Conservation (phyloP, 2,329 filamentous ascomycete genomes). For the Nemania sp. region DNA sequence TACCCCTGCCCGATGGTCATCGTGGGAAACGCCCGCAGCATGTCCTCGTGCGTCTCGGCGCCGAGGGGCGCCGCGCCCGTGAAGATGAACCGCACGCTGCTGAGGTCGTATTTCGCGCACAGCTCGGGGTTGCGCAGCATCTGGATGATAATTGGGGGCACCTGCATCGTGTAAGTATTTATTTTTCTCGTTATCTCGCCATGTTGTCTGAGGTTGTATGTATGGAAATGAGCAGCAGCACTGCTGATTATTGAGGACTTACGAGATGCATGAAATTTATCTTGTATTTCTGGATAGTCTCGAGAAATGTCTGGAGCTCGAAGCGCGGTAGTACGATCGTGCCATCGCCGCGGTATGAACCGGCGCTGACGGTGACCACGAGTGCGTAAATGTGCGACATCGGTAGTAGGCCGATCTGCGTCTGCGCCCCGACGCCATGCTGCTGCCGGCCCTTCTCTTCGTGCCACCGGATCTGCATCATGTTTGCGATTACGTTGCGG, state of each 20-base stretch:
- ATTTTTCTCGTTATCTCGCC: background rate
- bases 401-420: constrained; percentile 67
- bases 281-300: constrained; percentile 67
- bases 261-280: constrained; percentile 68
- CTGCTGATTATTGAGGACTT: constrained; percentile 8
- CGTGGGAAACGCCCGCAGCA: constrained; percentile 46
- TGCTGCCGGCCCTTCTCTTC: constrained; percentile 39
- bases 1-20: constrained; percentile 70
- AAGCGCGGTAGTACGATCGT: constrained; percentile 74
- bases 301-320: constrained; percentile 65
- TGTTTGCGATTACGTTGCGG: constrained; percentile 73
- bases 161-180: constrained; percentile 44
- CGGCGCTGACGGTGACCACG: constrained; percentile 68
- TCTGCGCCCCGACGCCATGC: constrained; percentile 38
- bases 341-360: constrained; percentile 70
- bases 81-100: constrained; percentile 66
- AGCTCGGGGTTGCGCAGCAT: constrained; percentile 67
- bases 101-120: constrained; percentile 70
- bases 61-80: constrained; percentile 80
- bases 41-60: constrained; percentile 68
- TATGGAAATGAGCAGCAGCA: background rate
- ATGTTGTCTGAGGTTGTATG: background rate
- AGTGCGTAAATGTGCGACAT: constrained; percentile 79
- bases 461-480: constrained; percentile 60
- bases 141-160: constrained; percentile 80